Evolutionary conservation across 768 basidiomycete species (phyloP).

Genomic region (Leucocoprinus birnbaumii): DNA sequence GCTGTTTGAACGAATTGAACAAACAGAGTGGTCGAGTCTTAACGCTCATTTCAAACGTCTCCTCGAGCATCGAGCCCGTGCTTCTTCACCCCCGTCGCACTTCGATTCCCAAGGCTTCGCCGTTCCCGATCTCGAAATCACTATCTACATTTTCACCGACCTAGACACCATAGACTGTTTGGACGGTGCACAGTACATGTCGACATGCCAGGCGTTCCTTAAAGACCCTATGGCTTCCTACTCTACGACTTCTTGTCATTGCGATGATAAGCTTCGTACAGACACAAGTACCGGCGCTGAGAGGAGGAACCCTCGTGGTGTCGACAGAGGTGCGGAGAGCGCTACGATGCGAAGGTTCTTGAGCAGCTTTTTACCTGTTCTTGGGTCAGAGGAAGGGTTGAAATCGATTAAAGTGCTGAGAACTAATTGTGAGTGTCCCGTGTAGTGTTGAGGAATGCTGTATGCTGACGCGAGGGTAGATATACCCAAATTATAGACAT

Average conservation of each 20-base stretch:
- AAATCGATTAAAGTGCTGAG: background rate
- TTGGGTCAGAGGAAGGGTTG: background rate
- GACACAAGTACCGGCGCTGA: background rate
- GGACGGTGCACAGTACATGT: background rate
- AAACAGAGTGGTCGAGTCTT: constrained; percentile 8
- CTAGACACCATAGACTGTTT: background rate
- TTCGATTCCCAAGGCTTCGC: too few relatives aligned
- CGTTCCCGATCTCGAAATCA: background rate
- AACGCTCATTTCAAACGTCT: constrained; percentile 6
- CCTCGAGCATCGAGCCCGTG: background rate
- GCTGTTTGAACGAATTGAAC: constrained; percentile 1
- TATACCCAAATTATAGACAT: constrained; percentile 4
- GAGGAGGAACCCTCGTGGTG: background rate
- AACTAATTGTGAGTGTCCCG: background rate
- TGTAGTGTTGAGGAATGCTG: background rate
- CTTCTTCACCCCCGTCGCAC: background rate
- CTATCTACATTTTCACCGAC: constrained; percentile 9
- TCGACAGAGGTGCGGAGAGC: background rate
- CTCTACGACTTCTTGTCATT: background rate
- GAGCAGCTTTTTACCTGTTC: background rate
- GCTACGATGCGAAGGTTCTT: background rate
- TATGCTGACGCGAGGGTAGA: background rate
- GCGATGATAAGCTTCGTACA: background rate
- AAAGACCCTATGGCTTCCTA: constrained; percentile 1
- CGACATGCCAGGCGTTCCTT: background rate